Conservation (phyloP, 345 rosid species). For the Sisymbrium altissimum region DNA sequence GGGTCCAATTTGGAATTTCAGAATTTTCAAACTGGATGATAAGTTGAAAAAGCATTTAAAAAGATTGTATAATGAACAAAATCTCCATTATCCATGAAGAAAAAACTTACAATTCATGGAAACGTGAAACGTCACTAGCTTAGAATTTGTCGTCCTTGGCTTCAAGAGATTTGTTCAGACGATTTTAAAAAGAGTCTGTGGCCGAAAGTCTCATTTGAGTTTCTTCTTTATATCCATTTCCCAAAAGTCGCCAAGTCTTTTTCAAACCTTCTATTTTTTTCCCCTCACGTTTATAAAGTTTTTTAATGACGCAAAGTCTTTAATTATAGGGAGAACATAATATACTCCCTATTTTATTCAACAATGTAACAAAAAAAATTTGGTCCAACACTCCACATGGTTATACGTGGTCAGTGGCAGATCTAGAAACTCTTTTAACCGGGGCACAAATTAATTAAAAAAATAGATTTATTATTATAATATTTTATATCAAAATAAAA, state of each 20-base stretch:
- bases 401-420: no score
- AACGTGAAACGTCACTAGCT: no score
- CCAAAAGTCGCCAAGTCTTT: not conserved
- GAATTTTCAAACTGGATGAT: not conserved
- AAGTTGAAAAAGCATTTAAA: not conserved
- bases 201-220: not conserved
- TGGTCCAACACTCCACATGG: slow-evolving; percentile 25
- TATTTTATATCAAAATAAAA: no score
- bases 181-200: not conserved
- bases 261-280: not conserved
- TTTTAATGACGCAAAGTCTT: not conserved
- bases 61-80: no score
- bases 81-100: no score
- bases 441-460: no score
- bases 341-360: not conserved
- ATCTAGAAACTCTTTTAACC: no score
- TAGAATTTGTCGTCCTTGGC: not conserved
- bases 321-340: not conserved
- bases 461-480: no score
- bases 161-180: not conserved
- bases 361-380: not conserved
- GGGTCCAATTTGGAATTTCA: not conserved
- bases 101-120: no score
- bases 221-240: not conserved
- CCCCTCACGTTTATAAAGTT: not conserved